A percentile compares a stretch with the other conserved stretches of the same genome.
Evolutionary conservation across 2,329 filamentous ascomycete genomes (phyloP).

Genomic region (Fusarium longipes): DNA sequence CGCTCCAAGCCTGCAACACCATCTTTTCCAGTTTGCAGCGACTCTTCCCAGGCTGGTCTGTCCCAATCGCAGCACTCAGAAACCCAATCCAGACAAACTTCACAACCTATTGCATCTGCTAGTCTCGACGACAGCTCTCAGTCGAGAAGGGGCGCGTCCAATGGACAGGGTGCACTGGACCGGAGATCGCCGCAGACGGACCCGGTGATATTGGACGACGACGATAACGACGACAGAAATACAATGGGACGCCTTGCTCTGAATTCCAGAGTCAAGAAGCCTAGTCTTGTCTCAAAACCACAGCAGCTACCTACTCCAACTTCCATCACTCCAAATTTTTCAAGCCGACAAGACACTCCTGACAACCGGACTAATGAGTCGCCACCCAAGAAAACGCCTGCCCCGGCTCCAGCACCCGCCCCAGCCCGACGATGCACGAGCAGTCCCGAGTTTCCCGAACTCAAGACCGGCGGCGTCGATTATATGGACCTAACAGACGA

Average conservation of each 20-base stretch:
- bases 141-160: slow-evolving; percentile 21
- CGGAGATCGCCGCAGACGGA: slow-evolving; percentile 43
- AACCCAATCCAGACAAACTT: slow-evolving; percentile 13
- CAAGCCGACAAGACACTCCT: slow-evolving; percentile 32
- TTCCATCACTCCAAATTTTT: slow-evolving; percentile 37
- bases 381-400: slow-evolving; percentile 44
- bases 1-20: slow-evolving; percentile 55
- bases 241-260: slow-evolving; percentile 61
- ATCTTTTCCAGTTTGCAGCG: slow-evolving; percentile 51
- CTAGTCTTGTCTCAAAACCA: slow-evolving; percentile 55
- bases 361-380: slow-evolving; percentile 31
- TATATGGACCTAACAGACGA: slow-evolving; percentile 57
- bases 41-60: slow-evolving; percentile 40
- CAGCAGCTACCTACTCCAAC: slow-evolving; percentile 57
- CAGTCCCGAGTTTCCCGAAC: slow-evolving; percentile 51
- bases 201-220: slow-evolving; percentile 44
- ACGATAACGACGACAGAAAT: slow-evolving; percentile 46
- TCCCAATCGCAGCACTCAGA: slow-evolving; percentile 45
- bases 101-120: slow-evolving; percentile 2
- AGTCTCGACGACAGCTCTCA: slow-evolving; percentile 5
- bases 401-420: slow-evolving; percentile 16
- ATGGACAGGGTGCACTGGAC: slow-evolving; percentile 41
- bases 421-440: slow-evolving; percentile 20
- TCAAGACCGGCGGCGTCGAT: slow-evolving; percentile 52
- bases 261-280: slow-evolving; percentile 58